Conservation (phyloP, 345 rosid species). For the Populus simonii region DNA sequence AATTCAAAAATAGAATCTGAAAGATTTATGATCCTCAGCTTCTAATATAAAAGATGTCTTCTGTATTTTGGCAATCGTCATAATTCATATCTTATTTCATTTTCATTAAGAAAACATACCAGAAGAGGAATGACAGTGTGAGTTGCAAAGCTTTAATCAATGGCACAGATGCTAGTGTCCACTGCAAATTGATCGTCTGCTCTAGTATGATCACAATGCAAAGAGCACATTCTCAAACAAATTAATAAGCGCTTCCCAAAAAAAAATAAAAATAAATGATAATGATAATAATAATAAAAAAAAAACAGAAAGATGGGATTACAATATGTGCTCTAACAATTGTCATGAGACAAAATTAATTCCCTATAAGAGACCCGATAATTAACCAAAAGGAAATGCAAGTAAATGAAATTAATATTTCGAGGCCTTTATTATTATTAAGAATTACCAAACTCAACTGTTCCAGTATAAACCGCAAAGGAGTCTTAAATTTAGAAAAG, state of each 20-base stretch:
- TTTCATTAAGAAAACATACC: slow-evolving; percentile 40
- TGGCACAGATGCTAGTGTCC: slow-evolving; percentile 82
- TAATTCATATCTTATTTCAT: neutral
- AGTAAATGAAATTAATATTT: neutral
- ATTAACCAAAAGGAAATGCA: neutral
- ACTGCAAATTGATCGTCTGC: slow-evolving; percentile 74
- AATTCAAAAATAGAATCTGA: neutral
- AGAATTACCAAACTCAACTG: too few species aligned
- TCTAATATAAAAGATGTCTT: neutral
- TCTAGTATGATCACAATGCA: slow-evolving; percentile 31
- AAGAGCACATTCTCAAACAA: slow-evolving; percentile 3
- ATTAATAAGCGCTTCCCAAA: neutral
- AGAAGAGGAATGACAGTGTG: slow-evolving; percentile 78
- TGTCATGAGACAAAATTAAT: neutral
- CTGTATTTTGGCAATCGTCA: neutral
- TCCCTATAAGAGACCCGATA: neutral
- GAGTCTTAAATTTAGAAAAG: too few species aligned
- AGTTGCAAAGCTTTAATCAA: slow-evolving; percentile 88
- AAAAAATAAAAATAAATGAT: neutral
- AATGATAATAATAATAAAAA: too few species aligned
- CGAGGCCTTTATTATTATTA: too few species aligned
- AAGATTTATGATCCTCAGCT: neutral
- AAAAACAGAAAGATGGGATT: neutral
- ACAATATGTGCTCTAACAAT: neutral
- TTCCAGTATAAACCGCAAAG: too few species aligned